Conservation (phyloP, 73 alveolate genomes). For the Paramecium biaurelia region DNA sequence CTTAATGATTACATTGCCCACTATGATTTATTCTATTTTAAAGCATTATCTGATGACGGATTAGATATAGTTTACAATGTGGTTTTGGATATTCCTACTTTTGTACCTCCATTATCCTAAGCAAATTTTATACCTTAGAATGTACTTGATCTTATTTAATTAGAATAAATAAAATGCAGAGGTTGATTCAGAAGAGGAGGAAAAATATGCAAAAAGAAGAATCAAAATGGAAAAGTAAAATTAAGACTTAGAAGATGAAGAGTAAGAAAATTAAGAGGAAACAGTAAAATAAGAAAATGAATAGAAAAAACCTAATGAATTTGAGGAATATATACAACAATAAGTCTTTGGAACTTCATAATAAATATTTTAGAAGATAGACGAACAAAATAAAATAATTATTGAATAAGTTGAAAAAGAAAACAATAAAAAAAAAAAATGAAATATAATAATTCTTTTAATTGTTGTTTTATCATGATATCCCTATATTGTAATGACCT, state of each 20-base stretch:
- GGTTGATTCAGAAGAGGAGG: slow-evolving; percentile 14
- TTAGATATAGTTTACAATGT: slow-evolving; percentile 6
- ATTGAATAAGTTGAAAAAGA: neutral
- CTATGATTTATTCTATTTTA: neutral
- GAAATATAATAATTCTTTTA: neutral
- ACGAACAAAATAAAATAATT: neutral
- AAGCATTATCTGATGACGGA: slow-evolving; percentile 7
- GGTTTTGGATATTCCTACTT: neutral
- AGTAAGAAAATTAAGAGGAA: neutral
- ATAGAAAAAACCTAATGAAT: neutral
- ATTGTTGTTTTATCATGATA: neutral
- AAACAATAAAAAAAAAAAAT: neutral
- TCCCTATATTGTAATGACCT: neutral
- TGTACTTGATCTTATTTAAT: neutral
- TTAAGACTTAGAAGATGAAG: neutral
- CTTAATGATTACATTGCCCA: neutral
- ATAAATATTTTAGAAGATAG: neutral
- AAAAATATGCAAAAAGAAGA: neutral
- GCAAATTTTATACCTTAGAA: slow-evolving; percentile 10
- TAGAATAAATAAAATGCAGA: neutral
- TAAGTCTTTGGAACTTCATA: slow-evolving; percentile 16
- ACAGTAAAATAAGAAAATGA: neutral
- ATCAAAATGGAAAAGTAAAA: neutral
- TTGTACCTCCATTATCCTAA: neutral
- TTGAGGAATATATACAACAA: neutral